Conservation (phyloP, 2,329 filamentous ascomycete genomes). For the Ceratocystiopsis brevicomis region DNA sequence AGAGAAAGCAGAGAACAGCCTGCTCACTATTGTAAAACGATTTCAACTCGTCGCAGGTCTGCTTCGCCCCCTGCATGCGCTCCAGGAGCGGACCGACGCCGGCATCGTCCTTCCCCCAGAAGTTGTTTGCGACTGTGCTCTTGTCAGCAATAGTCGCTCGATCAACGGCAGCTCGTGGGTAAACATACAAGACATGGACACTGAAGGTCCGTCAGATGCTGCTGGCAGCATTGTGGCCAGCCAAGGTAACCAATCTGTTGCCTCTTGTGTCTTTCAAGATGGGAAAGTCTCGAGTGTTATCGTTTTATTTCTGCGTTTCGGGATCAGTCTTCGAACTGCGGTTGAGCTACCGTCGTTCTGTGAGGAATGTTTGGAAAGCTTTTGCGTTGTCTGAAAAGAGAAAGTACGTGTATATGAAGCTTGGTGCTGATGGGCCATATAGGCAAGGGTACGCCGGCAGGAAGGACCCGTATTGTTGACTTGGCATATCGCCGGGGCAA, state of each 20-base stretch:
- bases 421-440: neutral
- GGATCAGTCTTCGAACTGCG: too few relatives aligned
- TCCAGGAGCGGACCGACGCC: conserved; percentile 80
- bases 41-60: conserved; percentile 83
- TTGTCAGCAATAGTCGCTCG: neutral
- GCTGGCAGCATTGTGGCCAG: conserved; percentile 7
- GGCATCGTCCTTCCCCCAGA: conserved; percentile 98
- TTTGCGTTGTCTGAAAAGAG: too few relatives aligned
- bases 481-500: conserved; percentile 3
- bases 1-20: too few relatives aligned
- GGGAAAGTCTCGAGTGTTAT: too few relatives aligned
- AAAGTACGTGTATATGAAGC: neutral
- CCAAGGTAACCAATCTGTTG: neutral
- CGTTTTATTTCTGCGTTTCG: too few relatives aligned
- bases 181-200: conserved; percentile 11
- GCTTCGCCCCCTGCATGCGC: conserved; percentile 87
- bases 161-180: too few relatives aligned
- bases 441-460: too few relatives aligned
- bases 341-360: too few relatives aligned
- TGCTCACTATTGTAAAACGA: conserved; percentile 63
- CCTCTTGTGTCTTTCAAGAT: too few relatives aligned
- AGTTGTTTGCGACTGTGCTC: conserved; percentile 79
- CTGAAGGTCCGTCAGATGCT: conserved; percentile 8
- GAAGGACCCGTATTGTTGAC: conserved; percentile 1
- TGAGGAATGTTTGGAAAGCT: too few relatives aligned